Conservation (phyloP, 805 yeast species). For the Sugiyamaella qingdaonensis region DNA sequence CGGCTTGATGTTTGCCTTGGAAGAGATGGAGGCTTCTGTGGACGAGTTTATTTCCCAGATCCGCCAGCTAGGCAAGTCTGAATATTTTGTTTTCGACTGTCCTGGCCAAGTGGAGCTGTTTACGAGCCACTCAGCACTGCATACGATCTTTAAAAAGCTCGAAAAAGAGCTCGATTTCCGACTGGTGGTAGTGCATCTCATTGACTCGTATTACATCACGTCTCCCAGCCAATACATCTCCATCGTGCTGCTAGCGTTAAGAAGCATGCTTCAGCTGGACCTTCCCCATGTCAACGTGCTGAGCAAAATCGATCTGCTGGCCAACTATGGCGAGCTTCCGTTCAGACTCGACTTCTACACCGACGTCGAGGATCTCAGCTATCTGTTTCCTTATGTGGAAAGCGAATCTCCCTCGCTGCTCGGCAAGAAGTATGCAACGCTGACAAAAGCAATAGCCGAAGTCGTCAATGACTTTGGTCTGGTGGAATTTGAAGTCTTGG, state of each 20-base stretch:
- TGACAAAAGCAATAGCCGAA: conserved; percentile 77
- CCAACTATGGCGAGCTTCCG: conserved; percentile 70
- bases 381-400: conserved; percentile 62
- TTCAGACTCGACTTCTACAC: conserved; percentile 83
- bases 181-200: conserved; percentile 66
- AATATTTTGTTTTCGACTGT: conserved; percentile 77
- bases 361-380: conserved; percentile 79
- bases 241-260: conserved; percentile 67
- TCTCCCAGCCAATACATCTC: conserved; percentile 89
- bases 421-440: conserved; percentile 56
- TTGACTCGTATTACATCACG: conserved; percentile 78
- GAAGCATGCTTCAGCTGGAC: conserved; percentile 91
- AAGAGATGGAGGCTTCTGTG: conserved; percentile 51
- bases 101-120: conserved; percentile 96
- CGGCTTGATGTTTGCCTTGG: conserved; percentile 84
- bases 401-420: conserved; percentile 66
- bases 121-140: conserved; percentile 79
- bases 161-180: conserved; percentile 65
- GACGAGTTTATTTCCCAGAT: conserved; percentile 58
- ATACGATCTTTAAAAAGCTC: conserved; percentile 59
- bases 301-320: conserved; percentile 81
- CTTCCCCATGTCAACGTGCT: conserved; percentile 91
- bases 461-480: conserved; percentile 81
- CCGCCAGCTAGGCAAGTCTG: conserved; percentile 50
- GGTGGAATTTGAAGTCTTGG: conserved; percentile 81